Evolutionary conservation across 192 early-diverging fungal genomes (phyloP).

Genomic region (Pilobolus umbonatus): DNA sequence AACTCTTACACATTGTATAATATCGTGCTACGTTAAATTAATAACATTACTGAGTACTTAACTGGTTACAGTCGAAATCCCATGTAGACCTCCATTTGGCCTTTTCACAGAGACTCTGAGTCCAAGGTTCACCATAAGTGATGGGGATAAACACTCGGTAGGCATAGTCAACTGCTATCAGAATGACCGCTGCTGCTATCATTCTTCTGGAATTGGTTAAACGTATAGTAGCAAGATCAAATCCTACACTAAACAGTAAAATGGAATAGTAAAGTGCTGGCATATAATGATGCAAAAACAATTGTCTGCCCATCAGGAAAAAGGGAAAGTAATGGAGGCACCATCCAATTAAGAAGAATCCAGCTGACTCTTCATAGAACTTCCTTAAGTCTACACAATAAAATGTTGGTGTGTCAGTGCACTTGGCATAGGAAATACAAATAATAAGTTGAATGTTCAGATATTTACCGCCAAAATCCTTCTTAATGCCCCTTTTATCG

Average conservation of each 20-base stretch:
- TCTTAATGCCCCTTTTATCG: slow-evolving; percentile 55
- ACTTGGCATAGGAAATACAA: background rate
- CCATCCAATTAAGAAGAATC: slow-evolving; percentile 83
- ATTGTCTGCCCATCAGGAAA: slow-evolving; percentile 88
- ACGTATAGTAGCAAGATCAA: slow-evolving; percentile 75
- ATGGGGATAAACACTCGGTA: slow-evolving; percentile 72
- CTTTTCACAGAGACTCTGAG: slow-evolving; percentile 63
- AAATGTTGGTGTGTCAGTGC: background rate
- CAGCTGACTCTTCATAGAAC: slow-evolving; percentile 60
- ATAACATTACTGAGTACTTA: slow-evolving; percentile 19
- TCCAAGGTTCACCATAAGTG: slow-evolving; percentile 81
- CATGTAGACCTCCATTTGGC: slow-evolving; percentile 78
- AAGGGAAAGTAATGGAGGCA: slow-evolving; percentile 86
- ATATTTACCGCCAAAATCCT: slow-evolving; percentile 33
- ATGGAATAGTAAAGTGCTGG: slow-evolving; percentile 92
- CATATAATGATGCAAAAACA: slow-evolving; percentile 95
- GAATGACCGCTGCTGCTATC: slow-evolving; percentile 43
- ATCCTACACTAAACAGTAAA: slow-evolving; percentile 63
- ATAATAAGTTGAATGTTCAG: background rate
- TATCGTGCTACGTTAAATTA: too few relatives aligned
- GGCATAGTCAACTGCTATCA: slow-evolving; percentile 58
- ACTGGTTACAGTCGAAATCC: slow-evolving; percentile 42
- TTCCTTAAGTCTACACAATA: slow-evolving; percentile 16
- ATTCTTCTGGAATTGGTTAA: slow-evolving; percentile 48
- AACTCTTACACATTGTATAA: too few relatives aligned